A percentile compares a stretch with the other conserved stretches of the same genome.
Evolutionary conservation across 352 stramenopile species (phyloP).

Genomic region (Phytophthora vignae): DNA sequence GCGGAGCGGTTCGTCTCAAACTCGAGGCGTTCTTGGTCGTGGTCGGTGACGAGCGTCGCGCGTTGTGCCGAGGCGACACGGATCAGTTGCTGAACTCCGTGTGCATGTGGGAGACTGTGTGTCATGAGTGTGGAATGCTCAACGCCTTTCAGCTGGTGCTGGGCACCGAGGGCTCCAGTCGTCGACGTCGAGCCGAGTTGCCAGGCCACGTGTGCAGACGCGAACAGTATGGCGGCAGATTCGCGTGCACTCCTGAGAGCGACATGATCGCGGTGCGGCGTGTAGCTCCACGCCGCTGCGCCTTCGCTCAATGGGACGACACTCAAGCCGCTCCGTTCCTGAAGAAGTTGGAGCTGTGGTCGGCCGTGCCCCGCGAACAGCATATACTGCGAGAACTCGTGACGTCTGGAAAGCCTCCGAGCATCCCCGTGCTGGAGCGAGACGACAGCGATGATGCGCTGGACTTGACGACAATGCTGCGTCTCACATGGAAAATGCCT

Average conservation of each 20-base stretch:
- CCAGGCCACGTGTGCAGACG: conserved; percentile 73
- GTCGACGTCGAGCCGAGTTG: conserved; percentile 70
- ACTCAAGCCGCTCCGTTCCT: conserved; percentile 57
- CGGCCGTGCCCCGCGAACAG: conserved; percentile 73
- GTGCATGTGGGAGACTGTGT: conserved; percentile 94
- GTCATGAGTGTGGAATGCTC: conserved; percentile 91
- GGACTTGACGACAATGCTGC: conserved; percentile 76
- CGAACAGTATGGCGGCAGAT: conserved; percentile 52
- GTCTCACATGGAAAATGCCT: conserved; percentile 76
- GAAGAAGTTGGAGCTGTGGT: conserved; percentile 82
- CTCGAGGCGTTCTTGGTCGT: conserved; percentile 84
- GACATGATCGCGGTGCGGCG: conserved; percentile 73
- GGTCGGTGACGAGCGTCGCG: conserved; percentile 71
- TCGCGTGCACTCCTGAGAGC: conserved; percentile 66
- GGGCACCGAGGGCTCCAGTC: conserved; percentile 46
- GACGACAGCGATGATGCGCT: conserved; percentile 41
- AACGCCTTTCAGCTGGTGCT: conserved; percentile 90
- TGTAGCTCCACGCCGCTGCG: conserved; percentile 59
- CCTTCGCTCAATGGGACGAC: conserved; percentile 73
- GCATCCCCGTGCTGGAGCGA: conserved; percentile 61
- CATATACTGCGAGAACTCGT: conserved; percentile 72
- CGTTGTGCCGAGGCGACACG: conserved; percentile 79
- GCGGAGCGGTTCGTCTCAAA: conserved; percentile 24
- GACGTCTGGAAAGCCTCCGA: conserved; percentile 68
- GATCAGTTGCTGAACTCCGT: conserved; percentile 79